Evolutionary conservation across 2,329 filamentous ascomycete genomes (phyloP), one percentile per base, ranked within the genome.

Genomic region (Pseudogymnoascus sp.): DNA sequence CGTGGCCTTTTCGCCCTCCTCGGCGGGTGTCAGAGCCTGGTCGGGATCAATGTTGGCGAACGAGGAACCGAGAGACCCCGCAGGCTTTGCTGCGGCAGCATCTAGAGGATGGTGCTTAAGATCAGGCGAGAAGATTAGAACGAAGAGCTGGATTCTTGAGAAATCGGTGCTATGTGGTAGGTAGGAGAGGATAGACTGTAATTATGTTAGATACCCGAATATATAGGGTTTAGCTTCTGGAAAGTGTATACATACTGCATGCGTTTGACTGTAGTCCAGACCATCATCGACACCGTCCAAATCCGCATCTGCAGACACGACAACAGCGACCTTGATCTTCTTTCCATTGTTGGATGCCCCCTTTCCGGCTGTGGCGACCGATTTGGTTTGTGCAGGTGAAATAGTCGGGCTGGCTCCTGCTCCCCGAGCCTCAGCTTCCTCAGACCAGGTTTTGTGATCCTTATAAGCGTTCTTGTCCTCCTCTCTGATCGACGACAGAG

Each of bases 381-480:
- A 50, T 33, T 56, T 63, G 56, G 18, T 44, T 21, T 33, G 33
- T 23, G 31, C 60, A 23, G 60, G 38, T 14, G 23, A 33, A 14
- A 53, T 21, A n/a, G 23, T 64, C 72, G 74, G 61, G 73, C 74
- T 63, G 70, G 76, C 63, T 76, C 77, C 68, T 62, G 81, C 78
- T 68, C 78, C 78, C 71, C 88, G 85, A 59, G 88, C 82, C 69
- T 90, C 88, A 21, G 88, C 90, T 77, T 97, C 92, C 74, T 97
- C 92, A 12, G 89, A 92, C 93, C 93, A 97, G 61, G 91, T 86
- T 73, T 91, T 89, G 75, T 94, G 91, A 74, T 97, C 93, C 67
- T 86, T 87, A 73, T 89, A 94, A 61, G 88, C 88, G 66, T 85
- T 83, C 72, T 85, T 87, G 72, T 92, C 90, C 72, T 95, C 92